Base-by-base conservation (phyloP, 2,329 filamentous ascomycete genomes). In the Aspergillus ibericus region DNA sequence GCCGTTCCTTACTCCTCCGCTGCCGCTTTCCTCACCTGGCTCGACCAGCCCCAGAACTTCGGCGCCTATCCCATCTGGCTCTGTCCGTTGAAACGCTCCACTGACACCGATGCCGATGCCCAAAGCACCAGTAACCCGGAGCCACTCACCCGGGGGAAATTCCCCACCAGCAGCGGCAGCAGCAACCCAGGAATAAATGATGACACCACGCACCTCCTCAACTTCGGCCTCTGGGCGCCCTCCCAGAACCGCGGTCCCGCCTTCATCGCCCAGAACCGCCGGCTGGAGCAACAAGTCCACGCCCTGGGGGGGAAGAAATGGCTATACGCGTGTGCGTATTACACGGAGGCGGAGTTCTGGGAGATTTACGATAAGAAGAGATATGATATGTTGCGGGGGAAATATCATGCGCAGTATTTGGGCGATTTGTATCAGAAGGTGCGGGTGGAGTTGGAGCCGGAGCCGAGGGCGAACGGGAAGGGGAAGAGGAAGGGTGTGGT, bases 281-380 rank as follows among this genome's bases (percentile, higher is more conserved):
- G 81, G 44, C 81, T 96, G 18, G 92, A 96, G 77, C 76, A 79
- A 18, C 88, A 89, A 69, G 83, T 93, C 4, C 79, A 80, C 49
- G 81, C 85, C 63, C 82, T 95, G 1, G 87, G 87, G 48, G 92
- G 91, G 2, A 85, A 89, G 79, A 96, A 96, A 78, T 95, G 91
- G 89, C 79, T 96, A 12, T 96, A 96, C 74, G 91, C 91, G 2
- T 89, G 93, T 68, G 89, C 90, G 0, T 96, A 92, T 77, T 95
- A 95, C 73, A 82, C 83, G n/a, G 83, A 89, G 59, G 68, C 75
- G 4, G 77, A 80, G 57, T 80, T 80, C 62, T 80, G 77, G 77
- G 54, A 63, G 5, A 74, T 77, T 48, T 79, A 78, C 59, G 72
- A 80, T 54, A 70, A 70, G 40, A 59, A 67, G 2, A 66, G 65